Conservation (phyloP, 495 filamentous ascomycete genomes). For the Acidiella bohemica region DNA sequence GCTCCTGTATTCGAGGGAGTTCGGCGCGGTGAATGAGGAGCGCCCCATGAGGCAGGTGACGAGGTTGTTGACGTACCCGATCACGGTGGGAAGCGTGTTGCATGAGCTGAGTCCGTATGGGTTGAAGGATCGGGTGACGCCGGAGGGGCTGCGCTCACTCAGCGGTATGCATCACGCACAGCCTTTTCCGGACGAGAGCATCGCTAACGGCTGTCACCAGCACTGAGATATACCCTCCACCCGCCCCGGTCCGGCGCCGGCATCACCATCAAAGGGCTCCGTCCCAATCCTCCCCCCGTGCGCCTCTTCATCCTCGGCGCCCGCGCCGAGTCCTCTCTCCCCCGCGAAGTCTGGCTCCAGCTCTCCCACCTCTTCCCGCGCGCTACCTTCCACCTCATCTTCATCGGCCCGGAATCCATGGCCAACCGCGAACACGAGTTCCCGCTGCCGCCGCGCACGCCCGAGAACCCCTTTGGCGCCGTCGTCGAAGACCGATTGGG, state of each 20-base stretch:
- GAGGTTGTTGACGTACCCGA: constrained; percentile 79
- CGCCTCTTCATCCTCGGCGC: constrained; percentile 91
- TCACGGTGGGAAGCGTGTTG: constrained; percentile 78
- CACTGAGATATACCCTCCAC: constrained; percentile 85
- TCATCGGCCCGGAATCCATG: constrained; percentile 96
- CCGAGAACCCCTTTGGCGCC: constrained; percentile 79
- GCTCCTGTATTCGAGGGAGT: constrained; percentile 77
- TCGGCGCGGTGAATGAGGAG: constrained; percentile 75
- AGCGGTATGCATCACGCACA: constrained; percentile 60
- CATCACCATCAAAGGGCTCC: constrained; percentile 59
- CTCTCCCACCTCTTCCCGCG: constrained; percentile 79
- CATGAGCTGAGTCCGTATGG: constrained; percentile 89
- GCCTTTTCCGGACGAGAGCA: too few species aligned
- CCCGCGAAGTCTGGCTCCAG: constrained; percentile 87
- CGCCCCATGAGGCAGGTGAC: constrained; percentile 82
- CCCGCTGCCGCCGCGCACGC: constrained; percentile 70
- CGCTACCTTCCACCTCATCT: constrained; percentile 66
- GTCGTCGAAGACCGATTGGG: constrained; percentile 80
- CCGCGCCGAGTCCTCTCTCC: constrained; percentile 88
- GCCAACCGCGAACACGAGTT: constrained; percentile 76
- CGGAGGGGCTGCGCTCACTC: constrained; percentile 82
- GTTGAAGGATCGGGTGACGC: constrained; percentile 56
- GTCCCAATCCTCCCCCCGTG: constrained; percentile 69
- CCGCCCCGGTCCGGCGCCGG: constrained; percentile 68
- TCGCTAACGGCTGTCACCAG: too few species aligned